Evolutionary conservation across 2,329 filamentous ascomycete species (phyloP), one percentile per base, ranked within the genome.

Genomic region (Whalleya microplaca): DNA sequence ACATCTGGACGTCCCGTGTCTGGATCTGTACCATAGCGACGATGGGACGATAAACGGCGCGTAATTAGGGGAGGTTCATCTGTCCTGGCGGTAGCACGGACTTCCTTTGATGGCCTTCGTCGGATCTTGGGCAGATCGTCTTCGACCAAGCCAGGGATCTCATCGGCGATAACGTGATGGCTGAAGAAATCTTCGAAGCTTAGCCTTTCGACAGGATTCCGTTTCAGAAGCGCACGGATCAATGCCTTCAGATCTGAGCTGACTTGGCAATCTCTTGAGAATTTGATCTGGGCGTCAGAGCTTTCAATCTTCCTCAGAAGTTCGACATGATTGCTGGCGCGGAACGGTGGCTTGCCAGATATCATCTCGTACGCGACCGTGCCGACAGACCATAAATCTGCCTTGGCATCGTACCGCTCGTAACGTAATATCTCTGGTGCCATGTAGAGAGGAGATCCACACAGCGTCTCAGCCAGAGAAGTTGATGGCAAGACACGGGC

Each of bases 391-490:
- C 95, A 99, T 32, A 99, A 78, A 76, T 99, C 95, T 45, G 93
- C 94, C 74, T 96, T 96, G 62, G 94, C 92, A 76, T 96, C 94
- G 73, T 99, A 99, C 69, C 94, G 94, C 73, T 99, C 93, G 69
- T 98, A 99, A 57, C 93, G 88, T 60, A 99, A 80, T 62, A 99
- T 99, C 76, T 99, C 95, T 3, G 95, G 95, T 0, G 95, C 95
- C 95, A 99, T 99, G 77, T 99, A 99, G 21, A 99, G 80, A 9
- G 95, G 95, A 12, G 95, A 98, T 18, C 95, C 95, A 73, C 95
- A 99, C 0, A 99, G 84, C 0, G 95, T 99, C 73, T 99, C 95
- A 10, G 95, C 95, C 61, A 99, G 82, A 4, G 93, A 94, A 0
- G 94, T 96, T 7, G 91, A 87, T 1, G 95, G 94, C 47, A 99